Evolutionary conservation across 805 yeast species (phyloP).

Genomic region (Tetrapisispora arboricola): DNA sequence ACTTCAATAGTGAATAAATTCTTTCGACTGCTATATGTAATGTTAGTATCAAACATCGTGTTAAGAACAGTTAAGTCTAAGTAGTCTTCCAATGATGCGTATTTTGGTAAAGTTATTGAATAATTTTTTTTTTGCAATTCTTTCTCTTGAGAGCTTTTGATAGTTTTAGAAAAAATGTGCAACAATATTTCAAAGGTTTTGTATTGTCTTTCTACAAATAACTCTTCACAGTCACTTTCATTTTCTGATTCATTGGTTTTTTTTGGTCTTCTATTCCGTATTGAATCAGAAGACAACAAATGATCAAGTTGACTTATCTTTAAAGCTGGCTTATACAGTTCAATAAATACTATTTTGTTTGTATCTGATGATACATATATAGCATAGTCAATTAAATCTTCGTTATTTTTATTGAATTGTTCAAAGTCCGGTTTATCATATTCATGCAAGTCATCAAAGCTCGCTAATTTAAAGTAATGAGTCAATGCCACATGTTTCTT

Average conservation of each 20-base stretch:
- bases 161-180: not conserved
- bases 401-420: constrained; percentile 16
- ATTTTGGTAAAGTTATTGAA: constrained; percentile 29
- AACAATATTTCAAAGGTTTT: not conserved
- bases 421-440: constrained; percentile 23
- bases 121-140: not conserved
- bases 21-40: constrained; percentile 14
- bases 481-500: constrained; percentile 26
- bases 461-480: constrained; percentile 25
- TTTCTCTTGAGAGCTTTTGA: not conserved
- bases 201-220: constrained; percentile 26
- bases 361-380: constrained; percentile 39
- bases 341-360: constrained; percentile 40
- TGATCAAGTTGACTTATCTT: constrained; percentile 32
- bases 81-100: constrained; percentile 35
- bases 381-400: constrained; percentile 36
- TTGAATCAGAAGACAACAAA: constrained; percentile 31
- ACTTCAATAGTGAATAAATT: constrained; percentile 1
- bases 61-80: constrained; percentile 45
- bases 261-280: too few species aligned
- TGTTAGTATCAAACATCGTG: constrained; percentile 37
- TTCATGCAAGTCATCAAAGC: constrained; percentile 17
- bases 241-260: constrained; percentile 34
- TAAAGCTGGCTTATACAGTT: constrained; percentile 44
- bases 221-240: constrained; percentile 43